Conservation (phyloP, 1,139 yeast species). For the Magnusiomyces paraingens region DNA sequence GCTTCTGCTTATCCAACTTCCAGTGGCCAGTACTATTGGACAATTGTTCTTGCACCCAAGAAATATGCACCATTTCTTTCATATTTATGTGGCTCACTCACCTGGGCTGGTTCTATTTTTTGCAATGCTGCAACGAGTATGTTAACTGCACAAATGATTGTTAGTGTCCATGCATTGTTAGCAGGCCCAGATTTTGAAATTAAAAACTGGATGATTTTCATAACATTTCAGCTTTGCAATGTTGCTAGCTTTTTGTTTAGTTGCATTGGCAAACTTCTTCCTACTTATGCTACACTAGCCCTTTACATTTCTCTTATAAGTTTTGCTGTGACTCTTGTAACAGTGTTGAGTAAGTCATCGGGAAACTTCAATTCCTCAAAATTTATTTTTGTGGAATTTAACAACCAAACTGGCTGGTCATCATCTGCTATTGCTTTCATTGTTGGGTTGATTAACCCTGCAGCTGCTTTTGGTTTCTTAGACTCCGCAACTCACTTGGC, state of each 20-base stretch:
- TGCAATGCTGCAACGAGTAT: constrained; percentile 51
- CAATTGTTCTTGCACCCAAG: constrained; percentile 48
- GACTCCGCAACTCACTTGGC: constrained; percentile 58
- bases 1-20: constrained; percentile 50
- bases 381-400: constrained; percentile 45
- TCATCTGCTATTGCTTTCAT: constrained; percentile 49
- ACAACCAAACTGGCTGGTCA: constrained; percentile 51
- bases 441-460: constrained; percentile 51
- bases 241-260: constrained; percentile 31
- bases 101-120: constrained; percentile 54
- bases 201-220: constrained; percentile 45
- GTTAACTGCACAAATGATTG: constrained; percentile 42
- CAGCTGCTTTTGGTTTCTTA: constrained; percentile 52
- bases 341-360: constrained; percentile 43
- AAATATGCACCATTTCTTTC: constrained; percentile 44
- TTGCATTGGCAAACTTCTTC: constrained; percentile 34
- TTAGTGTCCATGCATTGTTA: constrained; percentile 44
- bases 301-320: constrained; percentile 44
- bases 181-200: constrained; percentile 41
- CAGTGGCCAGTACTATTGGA: constrained; percentile 60
- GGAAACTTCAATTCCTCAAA: constrained; percentile 43
- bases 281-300: constrained; percentile 38
- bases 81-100: constrained; percentile 49
- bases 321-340: constrained; percentile 41
- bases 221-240: constrained; percentile 35